Conservation (phyloP, 2,329 filamentous ascomycete species). For the Zymoseptoria tritici region DNA sequence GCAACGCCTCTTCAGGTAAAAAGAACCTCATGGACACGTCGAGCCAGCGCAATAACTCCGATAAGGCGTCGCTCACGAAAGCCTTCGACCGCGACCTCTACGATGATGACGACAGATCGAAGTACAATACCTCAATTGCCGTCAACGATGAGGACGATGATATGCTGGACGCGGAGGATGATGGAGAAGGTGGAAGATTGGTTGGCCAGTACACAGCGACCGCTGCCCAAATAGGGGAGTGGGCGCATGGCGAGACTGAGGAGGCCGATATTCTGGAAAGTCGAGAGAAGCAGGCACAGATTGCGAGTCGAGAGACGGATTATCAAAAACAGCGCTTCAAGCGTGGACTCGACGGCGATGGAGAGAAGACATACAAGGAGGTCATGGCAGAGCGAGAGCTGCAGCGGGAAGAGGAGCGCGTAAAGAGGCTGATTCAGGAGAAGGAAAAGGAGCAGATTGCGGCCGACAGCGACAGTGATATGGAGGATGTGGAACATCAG, state of each 20-base stretch:
- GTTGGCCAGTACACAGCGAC: slow-evolving; percentile 96
- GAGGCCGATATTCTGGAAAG: slow-evolving; percentile 86
- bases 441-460: slow-evolving; percentile 56
- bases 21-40: slow-evolving; percentile 74
- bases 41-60: slow-evolving; percentile 69
- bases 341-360: slow-evolving; percentile 65
- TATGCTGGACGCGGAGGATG: slow-evolving; percentile 64
- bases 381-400: slow-evolving; percentile 86
- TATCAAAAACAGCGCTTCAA: slow-evolving; percentile 95
- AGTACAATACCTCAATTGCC: slow-evolving; percentile 85
- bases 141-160: slow-evolving; percentile 70
- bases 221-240: slow-evolving; percentile 86
- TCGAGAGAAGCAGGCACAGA: slow-evolving; percentile 82
- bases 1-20: slow-evolving; percentile 66
- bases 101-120: slow-evolving; percentile 71
- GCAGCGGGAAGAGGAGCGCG: slow-evolving; percentile 86
- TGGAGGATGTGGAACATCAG: slow-evolving; percentile 55
- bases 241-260: slow-evolving; percentile 78
- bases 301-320: slow-evolving; percentile 87
- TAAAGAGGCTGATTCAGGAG: slow-evolving; percentile 71
- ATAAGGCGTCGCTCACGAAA: slow-evolving; percentile 87
- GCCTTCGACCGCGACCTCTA: slow-evolving; percentile 84
- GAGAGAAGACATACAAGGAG: slow-evolving; percentile 75
- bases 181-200: slow-evolving; percentile 58
- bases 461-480: slow-evolving; percentile 65